Base-by-base conservation (phyloP, 2,329 filamentous ascomycete species). In the Pseudogymnoascus sp. region DNA sequence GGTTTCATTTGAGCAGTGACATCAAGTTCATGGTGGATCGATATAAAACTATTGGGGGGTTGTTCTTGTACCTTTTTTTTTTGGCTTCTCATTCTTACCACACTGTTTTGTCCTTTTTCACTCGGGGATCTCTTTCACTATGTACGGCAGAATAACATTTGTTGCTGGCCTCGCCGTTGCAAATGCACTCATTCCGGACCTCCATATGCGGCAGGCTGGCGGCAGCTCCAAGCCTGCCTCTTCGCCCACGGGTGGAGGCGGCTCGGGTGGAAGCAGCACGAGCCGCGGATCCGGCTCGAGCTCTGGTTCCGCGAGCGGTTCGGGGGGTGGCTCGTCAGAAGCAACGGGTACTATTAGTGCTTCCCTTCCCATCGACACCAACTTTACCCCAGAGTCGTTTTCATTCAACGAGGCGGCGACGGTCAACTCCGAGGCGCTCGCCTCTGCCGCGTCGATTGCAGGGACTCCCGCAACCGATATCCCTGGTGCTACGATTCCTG, bases 381-480 rank as follows among this genome's bases (percentile, higher is more conserved):
- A 61, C 18, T 61, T 61, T 31, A 40, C 14, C n/a, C 59, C 59
- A 16, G 36, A 40, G 36, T n/a, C 45, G 18, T 72, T 71, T 59
- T 68, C 67, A 5, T 73, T 71, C 54, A 60, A 62, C 23, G 70
- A 73, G 34, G 1, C 64, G 21, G 67, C 69, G 3, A 66, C 66
- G 8, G 57, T 71, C 40, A 69, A 72, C 61, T 69, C 67, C 10
- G 69, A 69, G 8, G 66, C 67, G 34, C 65, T 69, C 7, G 67
- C 70, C 3, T 67, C 68, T 7, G 69, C 60, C n/a, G 68, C 69
- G 5, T 68, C 68, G 3, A 59, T 62, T 61, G 70, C 70, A 18
- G 66, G 68, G 18, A 66, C 71, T 62, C 68, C 68, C 29, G 69
- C 64, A 4, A 64, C 66, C 42, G 66, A 70, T 18, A 69, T 72